Percentiles rank a stretch among this genome's conserved stretches.
These are phyloP conservation scores for Hypoxylon sp. DNA, from an alignment of 2,329 filamentous ascomycete species.

Conservation along the genomic window DNA sequence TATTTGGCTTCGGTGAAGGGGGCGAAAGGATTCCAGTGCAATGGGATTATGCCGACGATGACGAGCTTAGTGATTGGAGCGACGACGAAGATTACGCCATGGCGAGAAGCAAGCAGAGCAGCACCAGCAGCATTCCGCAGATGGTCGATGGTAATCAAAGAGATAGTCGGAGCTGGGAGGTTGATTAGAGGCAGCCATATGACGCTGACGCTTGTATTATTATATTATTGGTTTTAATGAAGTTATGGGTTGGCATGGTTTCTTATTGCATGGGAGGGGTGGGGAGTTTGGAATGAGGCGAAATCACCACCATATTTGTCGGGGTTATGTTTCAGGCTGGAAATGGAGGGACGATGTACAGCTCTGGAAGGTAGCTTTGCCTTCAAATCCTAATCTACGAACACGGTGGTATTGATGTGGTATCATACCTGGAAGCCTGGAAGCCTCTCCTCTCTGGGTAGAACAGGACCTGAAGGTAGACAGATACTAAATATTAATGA, in stretches of 20 bases:
- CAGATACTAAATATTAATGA: slow-evolving; percentile 17
- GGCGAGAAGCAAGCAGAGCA: slow-evolving; percentile 42
- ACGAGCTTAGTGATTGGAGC: slow-evolving; percentile 67
- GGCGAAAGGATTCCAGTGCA: slow-evolving; percentile 70
- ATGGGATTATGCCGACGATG: slow-evolving; percentile 75
- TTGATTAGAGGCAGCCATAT: slow-evolving; percentile 50
- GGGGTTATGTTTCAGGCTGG: slow-evolving; percentile 14
- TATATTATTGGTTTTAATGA: slow-evolving; percentile 28
- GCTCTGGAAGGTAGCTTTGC: slow-evolving; percentile 7
- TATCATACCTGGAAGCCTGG: slow-evolving; percentile 24
- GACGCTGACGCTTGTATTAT: slow-evolving; percentile 30
- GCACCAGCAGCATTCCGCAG: slow-evolving; percentile 39
- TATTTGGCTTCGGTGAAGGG: slow-evolving; percentile 67
- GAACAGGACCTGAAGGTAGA: slow-evolving; percentile 10
- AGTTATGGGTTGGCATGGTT: slow-evolving; percentile 34
- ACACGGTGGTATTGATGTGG: slow-evolving; percentile 13
- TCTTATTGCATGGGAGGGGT: slow-evolving; percentile 21
- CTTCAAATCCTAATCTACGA: slow-evolving; percentile 16
- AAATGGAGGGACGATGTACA: slow-evolving; percentile 17
- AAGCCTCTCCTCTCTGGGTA: slow-evolving; percentile 10
- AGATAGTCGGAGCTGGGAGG: slow-evolving; percentile 53
- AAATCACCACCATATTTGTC: slow-evolving; percentile 16
- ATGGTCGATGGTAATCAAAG: slow-evolving; percentile 28
- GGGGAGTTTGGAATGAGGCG: slow-evolving; percentile 25
- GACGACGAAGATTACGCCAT: slow-evolving; percentile 63